Conservation (phyloP, 2,329 filamentous ascomycete species). For the Scedosporium minutisporum region DNA sequence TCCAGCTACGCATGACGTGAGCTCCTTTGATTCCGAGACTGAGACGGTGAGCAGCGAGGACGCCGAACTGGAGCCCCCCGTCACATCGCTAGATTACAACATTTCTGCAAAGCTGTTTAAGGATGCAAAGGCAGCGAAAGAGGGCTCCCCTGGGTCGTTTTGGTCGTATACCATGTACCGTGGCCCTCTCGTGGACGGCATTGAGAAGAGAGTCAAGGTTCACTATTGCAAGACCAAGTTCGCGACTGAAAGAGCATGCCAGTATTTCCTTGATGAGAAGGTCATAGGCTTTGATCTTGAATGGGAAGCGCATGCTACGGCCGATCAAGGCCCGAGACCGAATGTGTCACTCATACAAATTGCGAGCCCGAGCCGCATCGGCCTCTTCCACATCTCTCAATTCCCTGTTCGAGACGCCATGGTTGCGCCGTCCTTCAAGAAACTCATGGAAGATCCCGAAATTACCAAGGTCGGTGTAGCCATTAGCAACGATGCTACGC, state of each 20-base stretch:
- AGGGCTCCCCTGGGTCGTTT: conserved; percentile 40
- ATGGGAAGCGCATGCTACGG: conserved; percentile 53
- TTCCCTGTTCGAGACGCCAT: conserved; percentile 46
- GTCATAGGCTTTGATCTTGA: conserved; percentile 86
- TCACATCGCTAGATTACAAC: conserved; percentile 32
- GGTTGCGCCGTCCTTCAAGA: conserved; percentile 59
- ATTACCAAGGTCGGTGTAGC: conserved; percentile 70
- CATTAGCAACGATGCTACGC: conserved; percentile 61
- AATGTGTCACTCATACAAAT: conserved; percentile 79
- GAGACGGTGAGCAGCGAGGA: neutral
- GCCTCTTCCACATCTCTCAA: conserved; percentile 69
- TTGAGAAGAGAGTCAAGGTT: conserved; percentile 49
- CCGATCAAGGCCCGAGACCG: conserved; percentile 41
- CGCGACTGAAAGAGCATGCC: conserved; percentile 56
- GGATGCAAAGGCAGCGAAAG: conserved; percentile 35
- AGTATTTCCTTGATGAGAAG: conserved; percentile 58
- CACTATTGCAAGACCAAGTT: conserved; percentile 67
- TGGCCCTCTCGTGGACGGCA: conserved; percentile 30
- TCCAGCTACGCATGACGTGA: neutral
- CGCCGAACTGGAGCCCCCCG: conserved; percentile 11
- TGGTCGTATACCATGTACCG: conserved; percentile 65
- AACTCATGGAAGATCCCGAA: conserved; percentile 59
- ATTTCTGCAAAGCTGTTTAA: conserved; percentile 36
- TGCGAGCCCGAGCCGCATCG: conserved; percentile 66
- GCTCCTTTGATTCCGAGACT: neutral